A percentile compares a stretch with the other conserved stretches of the same genome.
Evolutionary conservation across 2,329 filamentous ascomycete species (phyloP).

Genomic region (Hypoxylon rubiginosum): DNA sequence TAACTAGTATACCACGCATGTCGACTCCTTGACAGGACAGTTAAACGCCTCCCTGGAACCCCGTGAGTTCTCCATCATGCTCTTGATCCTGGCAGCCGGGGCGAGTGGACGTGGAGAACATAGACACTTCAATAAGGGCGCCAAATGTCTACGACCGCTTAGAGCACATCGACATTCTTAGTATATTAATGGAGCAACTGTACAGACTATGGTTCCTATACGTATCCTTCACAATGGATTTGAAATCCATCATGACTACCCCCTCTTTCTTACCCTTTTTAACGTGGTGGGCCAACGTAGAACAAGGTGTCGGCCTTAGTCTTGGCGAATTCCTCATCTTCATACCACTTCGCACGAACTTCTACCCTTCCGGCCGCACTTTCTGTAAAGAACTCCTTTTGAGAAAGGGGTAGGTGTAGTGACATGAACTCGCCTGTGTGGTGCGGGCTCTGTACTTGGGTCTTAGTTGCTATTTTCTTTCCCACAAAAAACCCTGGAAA

Average conservation of each 20-base stretch:
- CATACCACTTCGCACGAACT: background rate
- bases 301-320: background rate
- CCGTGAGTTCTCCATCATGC: constrained; percentile 28
- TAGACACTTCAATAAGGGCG: too few species aligned
- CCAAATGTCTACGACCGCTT: too few species aligned
- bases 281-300: background rate
- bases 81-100: constrained; percentile 17
- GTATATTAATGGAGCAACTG: too few species aligned
- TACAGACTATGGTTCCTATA: background rate
- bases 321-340: background rate
- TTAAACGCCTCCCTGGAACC: constrained; percentile 31
- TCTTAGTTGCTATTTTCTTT: background rate
- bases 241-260: background rate
- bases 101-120: constrained; percentile 17
- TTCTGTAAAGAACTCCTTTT: background rate
- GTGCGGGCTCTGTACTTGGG: background rate
- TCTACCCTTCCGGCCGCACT: background rate
- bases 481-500: background rate
- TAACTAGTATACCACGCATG: constrained; percentile 32
- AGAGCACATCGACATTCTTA: too few species aligned
- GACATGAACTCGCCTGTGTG: background rate
- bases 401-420: background rate
- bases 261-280: background rate
- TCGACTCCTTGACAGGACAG: constrained; percentile 33
- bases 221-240: background rate